Conservation (phyloP, 164 flowering plant genomes). For the Tinospora cordifolia region DNA sequence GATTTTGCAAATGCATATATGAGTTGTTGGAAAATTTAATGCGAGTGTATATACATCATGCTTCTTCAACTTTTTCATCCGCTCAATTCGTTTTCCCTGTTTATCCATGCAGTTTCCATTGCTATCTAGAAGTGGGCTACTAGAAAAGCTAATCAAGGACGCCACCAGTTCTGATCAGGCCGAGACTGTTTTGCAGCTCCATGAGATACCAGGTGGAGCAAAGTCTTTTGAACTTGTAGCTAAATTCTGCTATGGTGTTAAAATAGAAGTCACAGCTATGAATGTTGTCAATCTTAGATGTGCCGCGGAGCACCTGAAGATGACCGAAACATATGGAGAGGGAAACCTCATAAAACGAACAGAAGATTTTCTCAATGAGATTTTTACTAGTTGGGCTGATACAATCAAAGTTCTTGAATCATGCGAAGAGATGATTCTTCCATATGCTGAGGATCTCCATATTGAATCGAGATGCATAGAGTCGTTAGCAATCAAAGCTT, state of each 20-base stretch:
- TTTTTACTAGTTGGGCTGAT: conserved; percentile 55
- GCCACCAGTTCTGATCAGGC: conserved; percentile 25
- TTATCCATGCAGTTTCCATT: conserved; percentile 50
- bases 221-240: conserved; percentile 53
- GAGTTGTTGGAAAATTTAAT: background rate
- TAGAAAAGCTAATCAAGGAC: conserved; percentile 45
- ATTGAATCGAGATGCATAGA: conserved; percentile 63
- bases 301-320: conserved; percentile 64
- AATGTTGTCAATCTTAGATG: conserved; percentile 61
- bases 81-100: background rate
- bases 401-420: conserved; percentile 53
- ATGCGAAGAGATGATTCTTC: conserved; percentile 60
- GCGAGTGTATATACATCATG: background rate
- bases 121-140: conserved; percentile 54
- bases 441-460: conserved; percentile 62
- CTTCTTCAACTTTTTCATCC: background rate
- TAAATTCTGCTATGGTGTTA: conserved; percentile 70
- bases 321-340: conserved; percentile 64
- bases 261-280: conserved; percentile 48
- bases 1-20: background rate
- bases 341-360: conserved; percentile 53
- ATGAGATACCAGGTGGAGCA: conserved; percentile 75
- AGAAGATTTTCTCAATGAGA: conserved; percentile 47
- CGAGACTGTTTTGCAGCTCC: conserved; percentile 37
- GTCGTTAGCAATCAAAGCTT: conserved; percentile 64